phyloP scores from a whole-genome alignment of 768 basidiomycete genomes.

The Boletus vinaceobasis region DNA sequence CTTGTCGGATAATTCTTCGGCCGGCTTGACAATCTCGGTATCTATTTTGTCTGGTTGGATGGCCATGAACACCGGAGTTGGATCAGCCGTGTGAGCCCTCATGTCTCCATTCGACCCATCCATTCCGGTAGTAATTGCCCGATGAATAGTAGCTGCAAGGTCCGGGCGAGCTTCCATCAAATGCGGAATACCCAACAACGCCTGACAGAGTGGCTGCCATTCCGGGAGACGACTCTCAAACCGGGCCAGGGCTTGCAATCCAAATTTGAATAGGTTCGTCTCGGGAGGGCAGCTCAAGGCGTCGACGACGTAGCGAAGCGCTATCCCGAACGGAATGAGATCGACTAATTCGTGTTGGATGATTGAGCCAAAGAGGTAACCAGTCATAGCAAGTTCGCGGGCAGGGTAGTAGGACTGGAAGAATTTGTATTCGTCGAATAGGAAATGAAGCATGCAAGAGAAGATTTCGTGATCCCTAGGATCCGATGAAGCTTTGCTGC shows the following conservation, averaged over 20 bases:
- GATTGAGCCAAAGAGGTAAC: slow-evolving; percentile 92
- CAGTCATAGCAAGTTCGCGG: slow-evolving; percentile 93
- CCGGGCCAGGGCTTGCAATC: slow-evolving; percentile 82
- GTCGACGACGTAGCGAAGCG: slow-evolving; percentile 94
- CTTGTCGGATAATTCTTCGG: slow-evolving; percentile 86
- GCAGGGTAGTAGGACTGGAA: slow-evolving; percentile 95
- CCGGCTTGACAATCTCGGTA: slow-evolving; percentile 62
- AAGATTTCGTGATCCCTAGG: slow-evolving; percentile 92
- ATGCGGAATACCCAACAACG: slow-evolving; percentile 82
- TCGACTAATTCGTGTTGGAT: slow-evolving; percentile 93
- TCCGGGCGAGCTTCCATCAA: slow-evolving; percentile 85
- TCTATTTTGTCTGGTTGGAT: slow-evolving; percentile 70
- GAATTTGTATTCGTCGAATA: slow-evolving; percentile 99
- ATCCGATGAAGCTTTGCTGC: slow-evolving; percentile 78
- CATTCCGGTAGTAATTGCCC: slow-evolving; percentile 56
- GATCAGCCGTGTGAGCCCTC: slow-evolving; percentile 39
- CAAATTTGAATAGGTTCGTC: slow-evolving; percentile 93
- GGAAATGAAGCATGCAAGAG: slow-evolving; percentile 99
- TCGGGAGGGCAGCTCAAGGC: slow-evolving; percentile 89
- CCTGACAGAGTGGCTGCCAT: slow-evolving; percentile 91
- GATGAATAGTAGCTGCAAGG: slow-evolving; percentile 64
- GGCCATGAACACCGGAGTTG: slow-evolving; percentile 64
- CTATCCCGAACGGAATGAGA: slow-evolving; percentile 91
- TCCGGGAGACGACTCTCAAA: slow-evolving; percentile 86
- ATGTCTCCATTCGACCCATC: slow-evolving; percentile 43